Base-by-base conservation (phyloP, 2,329 filamentous ascomycete species). In the Myriosclerotinia duriaeana region DNA sequence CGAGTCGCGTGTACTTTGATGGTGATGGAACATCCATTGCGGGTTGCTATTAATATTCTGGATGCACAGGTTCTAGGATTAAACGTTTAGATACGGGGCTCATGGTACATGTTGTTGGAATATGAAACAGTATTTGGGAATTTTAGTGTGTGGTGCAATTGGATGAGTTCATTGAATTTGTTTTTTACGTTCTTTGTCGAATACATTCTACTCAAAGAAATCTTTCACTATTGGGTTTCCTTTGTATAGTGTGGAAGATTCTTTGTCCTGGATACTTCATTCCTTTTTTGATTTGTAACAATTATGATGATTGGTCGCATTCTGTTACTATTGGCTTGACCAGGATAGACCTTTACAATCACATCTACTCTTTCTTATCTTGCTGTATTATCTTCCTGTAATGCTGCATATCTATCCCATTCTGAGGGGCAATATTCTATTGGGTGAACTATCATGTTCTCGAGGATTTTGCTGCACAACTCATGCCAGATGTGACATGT, bases 1-100 rank as follows among this genome's bases (percentile, higher is more conserved):
- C 62, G 38, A 64, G 62, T 1, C 4, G 20, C 6, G 62, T 64
- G 9, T 61, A 61, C 14, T 12, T 40, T 50, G 46, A 50, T 7
- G 44, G 8, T 20, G 48, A 3, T 20, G 48, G 11, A 22, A 22
- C 20, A 11, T 30, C 20, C 58, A 61, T 61, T 0, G 12, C 38
- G 34, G 15, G 8, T 26, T 1, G 44, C 20, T 4, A 14, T 26
- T 26, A 12, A 7, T 26, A 2, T 2, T 48, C n/a, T 48, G 44
- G 7, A n/a, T 48, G 7, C n/a, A 17, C 44, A n/a, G 44, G 6
- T 48, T 48, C 20, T 6, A 7, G 44, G 22, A n/a, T n/a, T 11
- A 20, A n/a, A n/a, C 17, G 8, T 48, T 48, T n/a, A 22, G 20
- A n/a, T 48, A 6, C 44, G 7, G 20, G 7, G 3, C 22, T 34